phyloP scores from a whole-genome alignment of 495 filamentous ascomycete genomes.

The Penicillium lividum region DNA sequence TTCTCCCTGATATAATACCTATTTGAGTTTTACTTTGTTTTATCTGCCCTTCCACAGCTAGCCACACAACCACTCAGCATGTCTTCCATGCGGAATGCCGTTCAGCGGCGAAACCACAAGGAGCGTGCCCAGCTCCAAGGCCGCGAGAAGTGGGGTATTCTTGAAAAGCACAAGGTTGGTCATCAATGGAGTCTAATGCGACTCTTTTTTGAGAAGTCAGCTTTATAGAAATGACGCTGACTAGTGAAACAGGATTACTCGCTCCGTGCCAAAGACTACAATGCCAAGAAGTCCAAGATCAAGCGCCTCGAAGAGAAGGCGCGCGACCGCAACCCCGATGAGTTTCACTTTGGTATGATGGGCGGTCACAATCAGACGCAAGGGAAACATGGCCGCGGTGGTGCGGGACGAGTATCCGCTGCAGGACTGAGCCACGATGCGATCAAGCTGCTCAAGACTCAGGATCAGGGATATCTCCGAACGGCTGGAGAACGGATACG shows the following conservation, averaged over 20 bases:
- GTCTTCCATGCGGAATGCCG: conserved; percentile 82
- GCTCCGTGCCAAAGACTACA: conserved; percentile 85
- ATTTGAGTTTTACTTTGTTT: background rate
- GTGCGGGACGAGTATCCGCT: conserved; percentile 43
- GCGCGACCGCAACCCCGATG: conserved; percentile 87
- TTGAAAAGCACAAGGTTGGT: conserved; percentile 83
- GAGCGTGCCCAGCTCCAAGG: conserved; percentile 86
- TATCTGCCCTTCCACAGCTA: too few species aligned
- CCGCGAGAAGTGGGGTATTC: conserved; percentile 78
- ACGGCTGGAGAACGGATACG: conserved; percentile 62
- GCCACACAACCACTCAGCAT: conserved; percentile 43
- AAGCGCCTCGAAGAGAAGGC: conserved; percentile 79
- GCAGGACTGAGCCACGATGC: conserved; percentile 61
- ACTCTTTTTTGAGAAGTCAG: background rate
- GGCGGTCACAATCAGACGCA: conserved; percentile 49
- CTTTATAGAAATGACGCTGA: conserved; percentile 16
- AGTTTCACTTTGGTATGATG: conserved; percentile 95
- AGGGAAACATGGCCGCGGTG: conserved; percentile 56
- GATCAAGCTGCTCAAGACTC: conserved; percentile 90
- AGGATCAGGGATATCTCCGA: conserved; percentile 86
- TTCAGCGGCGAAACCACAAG: conserved; percentile 73
- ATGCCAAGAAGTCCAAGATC: conserved; percentile 77
- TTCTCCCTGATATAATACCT: background rate
- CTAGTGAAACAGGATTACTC: conserved; percentile 73
- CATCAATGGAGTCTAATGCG: background rate